Base-by-base conservation (phyloP, 176 grass and related monocot genomes). In the Juncus effusus region DNA sequence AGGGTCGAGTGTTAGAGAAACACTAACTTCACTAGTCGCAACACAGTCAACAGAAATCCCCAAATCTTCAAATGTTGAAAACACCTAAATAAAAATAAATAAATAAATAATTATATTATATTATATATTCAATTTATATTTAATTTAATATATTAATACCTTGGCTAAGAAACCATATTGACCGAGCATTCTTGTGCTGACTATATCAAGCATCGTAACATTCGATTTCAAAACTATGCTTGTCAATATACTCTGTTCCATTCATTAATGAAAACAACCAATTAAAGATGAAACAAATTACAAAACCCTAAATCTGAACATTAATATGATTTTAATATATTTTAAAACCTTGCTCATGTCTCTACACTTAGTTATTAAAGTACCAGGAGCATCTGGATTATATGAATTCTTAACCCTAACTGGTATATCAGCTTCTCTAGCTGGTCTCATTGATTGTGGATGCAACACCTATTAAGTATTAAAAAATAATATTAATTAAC, bases 161-260 rank as follows among this genome's bases (percentile, higher is more conserved):
- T 91, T 96, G 3, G 91, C 91, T 83, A 96, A 79, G 76, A 96
- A 96, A 63, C 91, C 91, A 73, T 35, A 96, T 60, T 96, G 91
- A 4, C 87, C 91, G 3, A 96, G 91, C 92, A 96, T 96, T 72
- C 87, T 61, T 75, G 92, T 96, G 74, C 92, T 96, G 56, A 83
- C 92, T 78, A 96, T 91, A 83, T 96, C 92, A 54, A 96, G 79
- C 92, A 91, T 91, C 12, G 92, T 96, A 55, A 96, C 84, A 81
- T 96, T 91, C 73, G 92, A 91, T 86, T 96, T 96, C 82, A 96
- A 54, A 36, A 96, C 92, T 60, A 96, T 96, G 65, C 92, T 96
- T 54, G 92, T 96, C 54, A 96, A 64, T 74, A 96, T 65, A 70
- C 80, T 86, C 92, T 96, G 92, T 10, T 36, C 67, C 69, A 47